A percentile compares a stretch with the other conserved stretches of the same genome.
Conservation (phyloP, 208 protist species). For the Trypanosoma theileri region DNA sequence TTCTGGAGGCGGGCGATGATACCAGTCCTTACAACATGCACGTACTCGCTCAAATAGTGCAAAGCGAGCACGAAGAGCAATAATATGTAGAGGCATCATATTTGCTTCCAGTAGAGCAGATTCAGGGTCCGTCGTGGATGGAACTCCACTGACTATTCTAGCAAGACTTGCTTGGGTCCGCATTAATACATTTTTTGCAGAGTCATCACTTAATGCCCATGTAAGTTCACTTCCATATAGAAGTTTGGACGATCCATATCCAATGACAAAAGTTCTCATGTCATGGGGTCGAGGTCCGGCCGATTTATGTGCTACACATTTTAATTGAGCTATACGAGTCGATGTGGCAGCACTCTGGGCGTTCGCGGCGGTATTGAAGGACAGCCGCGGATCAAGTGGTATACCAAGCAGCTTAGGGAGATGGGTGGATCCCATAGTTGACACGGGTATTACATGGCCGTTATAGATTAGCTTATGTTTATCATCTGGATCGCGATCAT, state of each 20-base stretch:
- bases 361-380: neutral
- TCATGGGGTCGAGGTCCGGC: neutral
- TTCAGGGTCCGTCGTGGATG: neutral
- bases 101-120: conserved; percentile 1
- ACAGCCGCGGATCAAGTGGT: conserved; percentile 5
- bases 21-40: neutral
- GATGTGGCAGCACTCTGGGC: neutral
- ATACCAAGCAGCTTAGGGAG: conserved; percentile 6
- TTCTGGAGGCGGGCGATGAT: neutral
- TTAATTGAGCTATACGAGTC: neutral
- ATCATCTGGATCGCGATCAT: neutral
- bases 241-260: conserved; percentile 9
- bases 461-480: neutral
- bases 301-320: neutral
- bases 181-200: neutral
- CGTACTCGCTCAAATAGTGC: neutral
- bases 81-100: neutral
- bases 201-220: neutral
- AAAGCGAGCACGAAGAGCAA: neutral
- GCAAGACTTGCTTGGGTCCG: neutral
- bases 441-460: neutral
- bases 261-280: conserved; percentile 1
- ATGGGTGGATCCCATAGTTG: neutral
- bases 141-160: neutral
- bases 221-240: neutral